A percentile compares a stretch with the other conserved stretches of the same genome.
Conservation (phyloP, 2,329 filamentous ascomycete genomes). For the Nothopassalora personata region DNA sequence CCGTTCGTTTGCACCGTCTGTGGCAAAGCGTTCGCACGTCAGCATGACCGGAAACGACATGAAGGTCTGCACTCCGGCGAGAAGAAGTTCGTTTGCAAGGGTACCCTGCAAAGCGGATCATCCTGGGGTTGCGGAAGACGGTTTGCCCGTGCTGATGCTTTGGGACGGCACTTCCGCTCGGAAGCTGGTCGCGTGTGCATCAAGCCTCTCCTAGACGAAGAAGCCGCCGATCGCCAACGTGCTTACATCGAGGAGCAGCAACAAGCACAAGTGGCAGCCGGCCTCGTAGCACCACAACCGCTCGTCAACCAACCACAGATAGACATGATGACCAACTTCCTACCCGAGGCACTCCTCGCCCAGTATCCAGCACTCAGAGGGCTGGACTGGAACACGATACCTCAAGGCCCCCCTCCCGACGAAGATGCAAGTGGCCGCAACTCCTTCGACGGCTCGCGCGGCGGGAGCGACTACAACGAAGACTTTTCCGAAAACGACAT, state of each 20-base stretch:
- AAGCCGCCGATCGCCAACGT: constrained; percentile 75
- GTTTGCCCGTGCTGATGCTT: constrained; percentile 90
- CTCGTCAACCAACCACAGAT: constrained; percentile 35
- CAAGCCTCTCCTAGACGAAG: constrained; percentile 93
- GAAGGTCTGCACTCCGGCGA: constrained; percentile 94
- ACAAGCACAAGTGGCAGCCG: constrained; percentile 48
- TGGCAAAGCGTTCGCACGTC: constrained; percentile 92
- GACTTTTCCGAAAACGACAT: constrained; percentile 56
- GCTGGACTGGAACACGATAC: constrained; percentile 77
- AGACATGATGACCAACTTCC: constrained; percentile 56
- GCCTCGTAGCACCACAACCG: constrained; percentile 31
- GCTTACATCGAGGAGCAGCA: constrained; percentile 57
- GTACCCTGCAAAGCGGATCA: constrained; percentile 74
- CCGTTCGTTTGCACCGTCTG: constrained; percentile 97
- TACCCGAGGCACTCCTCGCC: constrained; percentile 82
- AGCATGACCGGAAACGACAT: constrained; percentile 95
- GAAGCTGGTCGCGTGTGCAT: constrained; percentile 96
- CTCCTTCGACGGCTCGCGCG: constrained; percentile 72
- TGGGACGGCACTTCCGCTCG: constrained; percentile 79
- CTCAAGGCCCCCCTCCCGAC: constrained; percentile 43
- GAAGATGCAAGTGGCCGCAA: constrained; percentile 65
- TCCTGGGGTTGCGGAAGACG: constrained; percentile 90
- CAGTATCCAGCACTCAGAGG: constrained; percentile 92
- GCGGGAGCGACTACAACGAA: constrained; percentile 59
- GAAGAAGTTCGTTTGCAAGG: constrained; percentile 97